Evolutionary conservation across 306 rosid genomes (phyloP).

Genomic region (Quercus engelmannii): DNA sequence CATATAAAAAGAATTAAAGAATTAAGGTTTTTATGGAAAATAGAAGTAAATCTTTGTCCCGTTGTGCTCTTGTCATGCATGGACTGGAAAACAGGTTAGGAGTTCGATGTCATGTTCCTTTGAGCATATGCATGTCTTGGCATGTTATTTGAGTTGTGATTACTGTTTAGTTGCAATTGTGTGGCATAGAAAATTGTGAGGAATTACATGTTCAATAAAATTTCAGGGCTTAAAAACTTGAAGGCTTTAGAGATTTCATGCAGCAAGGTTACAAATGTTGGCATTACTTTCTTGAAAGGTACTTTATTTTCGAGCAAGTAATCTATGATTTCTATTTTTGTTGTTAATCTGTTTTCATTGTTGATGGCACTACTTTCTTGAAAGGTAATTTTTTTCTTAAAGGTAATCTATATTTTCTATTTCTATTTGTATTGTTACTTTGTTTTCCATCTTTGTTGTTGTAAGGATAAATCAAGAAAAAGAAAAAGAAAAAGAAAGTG

Average conservation of each 20-base stretch:
- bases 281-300: constrained; percentile 80
- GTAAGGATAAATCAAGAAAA: not conserved
- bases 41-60: not conserved
- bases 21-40: not conserved
- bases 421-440: not conserved
- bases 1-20: too few relatives aligned
- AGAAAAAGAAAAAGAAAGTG: not conserved
- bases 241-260: constrained; percentile 70
- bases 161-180: not conserved
- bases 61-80: not conserved
- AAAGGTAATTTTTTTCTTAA: constrained; percentile 48
- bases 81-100: not conserved
- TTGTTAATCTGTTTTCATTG: not conserved
- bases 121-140: not conserved
- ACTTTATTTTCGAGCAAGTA: not conserved
- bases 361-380: constrained; percentile 58
- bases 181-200: constrained; percentile 6
- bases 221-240: constrained; percentile 77
- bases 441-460: not conserved
- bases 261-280: constrained; percentile 77
- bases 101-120: not conserved
- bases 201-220: constrained; percentile 18
- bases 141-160: not conserved
- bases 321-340: not conserved
- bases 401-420: not conserved